Base-by-base conservation (phyloP, 345 rosid species). In the Acer yangbiense region DNA sequence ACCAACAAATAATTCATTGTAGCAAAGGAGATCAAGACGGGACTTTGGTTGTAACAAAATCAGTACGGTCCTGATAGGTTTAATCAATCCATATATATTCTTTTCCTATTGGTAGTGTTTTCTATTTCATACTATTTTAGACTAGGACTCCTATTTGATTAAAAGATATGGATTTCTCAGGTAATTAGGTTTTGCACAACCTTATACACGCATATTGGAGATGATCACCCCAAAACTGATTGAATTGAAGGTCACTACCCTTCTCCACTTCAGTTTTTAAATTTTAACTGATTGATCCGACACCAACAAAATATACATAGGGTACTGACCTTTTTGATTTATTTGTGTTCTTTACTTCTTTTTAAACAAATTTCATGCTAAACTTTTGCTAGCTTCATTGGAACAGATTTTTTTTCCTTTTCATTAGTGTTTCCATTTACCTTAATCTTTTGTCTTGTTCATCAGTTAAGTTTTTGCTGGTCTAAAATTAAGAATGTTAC, bases 401-500 rank as follows among this genome's bases (percentile, higher is more conserved):
- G 48, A 70, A 50, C 55, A 11, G 13, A 50, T 70, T 68, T 41
- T 3, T 4, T 65, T 32, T 65, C 9, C 10, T 27, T 64, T 65
- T 14, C 58, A 4, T 54, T 54, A 54, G n/a, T 54, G 57, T 61
- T 61, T 9, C 41, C 21, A 35, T 17, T 65, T 65, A 65, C 69
- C 71, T n/a, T 60, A 25, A 68, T 68, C 50, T 41, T 41, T 60
- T 21, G 25, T 60, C 64, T 60, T 18, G 64, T 60, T 60, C 64
- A 60, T 60, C 25, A n/a, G 25, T 58, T 60, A 44, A 10, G 39
- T 12, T 16, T 50, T 50, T 35, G 64, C 32, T 25, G 35, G 29
- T 79, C 71, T 64, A 71, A 69, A 48, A 46, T 62, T 48, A 65
- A 78, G 25, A 8, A 61, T 32, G 6, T 81, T 85, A 93, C 99